Conservation (phyloP, 2,329 filamentous ascomycete genomes). For the Aspergillus candidus region DNA sequence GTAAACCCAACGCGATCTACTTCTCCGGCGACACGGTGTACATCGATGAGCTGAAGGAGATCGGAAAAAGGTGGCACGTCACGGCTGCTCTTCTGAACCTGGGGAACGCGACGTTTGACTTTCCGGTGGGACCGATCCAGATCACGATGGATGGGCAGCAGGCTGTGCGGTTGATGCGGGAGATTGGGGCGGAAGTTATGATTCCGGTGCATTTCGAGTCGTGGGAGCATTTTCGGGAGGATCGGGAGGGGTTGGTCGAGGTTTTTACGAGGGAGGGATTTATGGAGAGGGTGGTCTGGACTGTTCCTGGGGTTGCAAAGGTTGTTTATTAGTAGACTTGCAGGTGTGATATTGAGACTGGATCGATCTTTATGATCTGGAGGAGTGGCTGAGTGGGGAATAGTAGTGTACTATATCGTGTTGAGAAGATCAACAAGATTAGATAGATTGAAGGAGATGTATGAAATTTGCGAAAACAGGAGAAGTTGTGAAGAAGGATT, state of each 20-base stretch:
- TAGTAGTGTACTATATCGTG: too few relatives aligned
- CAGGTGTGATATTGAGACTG: too few relatives aligned
- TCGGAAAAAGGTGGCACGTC: conserved; percentile 32
- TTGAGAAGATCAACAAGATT: too few relatives aligned
- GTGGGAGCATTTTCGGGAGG: conserved; percentile 41
- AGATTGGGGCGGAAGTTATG: conserved; percentile 36
- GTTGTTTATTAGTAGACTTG: conserved; percentile 4
- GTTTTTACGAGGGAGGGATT: conserved; percentile 30
- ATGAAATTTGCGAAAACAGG: too few relatives aligned
- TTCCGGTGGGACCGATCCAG: conserved; percentile 25
- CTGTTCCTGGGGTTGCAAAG: conserved; percentile 7
- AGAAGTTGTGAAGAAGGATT: too few relatives aligned
- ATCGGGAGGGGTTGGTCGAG: conserved; percentile 20
- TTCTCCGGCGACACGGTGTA: conserved; percentile 31
- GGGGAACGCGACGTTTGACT: conserved; percentile 19
- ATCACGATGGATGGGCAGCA: conserved; percentile 44
- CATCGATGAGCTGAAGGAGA: conserved; percentile 31
- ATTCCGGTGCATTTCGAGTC: conserved; percentile 45
- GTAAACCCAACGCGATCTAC: conserved; percentile 41
- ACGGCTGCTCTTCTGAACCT: conserved; percentile 36
- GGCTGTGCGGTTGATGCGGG: conserved; percentile 33
- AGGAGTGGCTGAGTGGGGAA: too few relatives aligned
- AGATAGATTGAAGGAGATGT: too few relatives aligned
- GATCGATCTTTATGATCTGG: too few relatives aligned
- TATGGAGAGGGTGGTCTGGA: conserved; percentile 27